Evolutionary conservation across 768 basidiomycete species (phyloP).

Genomic region (Neoboletus subvelutipes): DNA sequence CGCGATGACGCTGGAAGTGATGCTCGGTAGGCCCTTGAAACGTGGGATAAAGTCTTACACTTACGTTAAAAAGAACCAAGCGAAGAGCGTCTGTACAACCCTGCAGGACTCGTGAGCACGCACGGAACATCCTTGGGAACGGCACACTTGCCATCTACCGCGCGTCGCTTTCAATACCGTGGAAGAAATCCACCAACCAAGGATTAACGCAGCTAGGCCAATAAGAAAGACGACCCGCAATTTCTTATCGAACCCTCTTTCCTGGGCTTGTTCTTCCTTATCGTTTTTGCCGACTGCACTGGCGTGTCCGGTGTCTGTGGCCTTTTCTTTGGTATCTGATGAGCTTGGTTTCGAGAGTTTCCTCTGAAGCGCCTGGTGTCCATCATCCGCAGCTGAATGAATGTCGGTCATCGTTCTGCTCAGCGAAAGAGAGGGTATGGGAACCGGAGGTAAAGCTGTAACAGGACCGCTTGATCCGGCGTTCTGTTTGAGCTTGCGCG

Average conservation of each 20-base stretch:
- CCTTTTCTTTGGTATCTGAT: slow-evolving; percentile 15
- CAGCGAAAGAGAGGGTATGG: background rate
- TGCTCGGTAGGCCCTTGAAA: background rate
- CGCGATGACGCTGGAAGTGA: slow-evolving; percentile 57
- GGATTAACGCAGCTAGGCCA: slow-evolving; percentile 56
- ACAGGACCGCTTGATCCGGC: slow-evolving; percentile 1
- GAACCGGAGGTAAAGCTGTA: slow-evolving; percentile 1
- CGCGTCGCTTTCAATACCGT: slow-evolving; percentile 68
- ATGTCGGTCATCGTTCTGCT: slow-evolving; percentile 19
- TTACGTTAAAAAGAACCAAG: slow-evolving; percentile 79
- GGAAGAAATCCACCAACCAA: slow-evolving; percentile 86
- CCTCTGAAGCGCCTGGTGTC: slow-evolving; percentile 20
- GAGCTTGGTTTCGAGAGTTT: slow-evolving; percentile 15
- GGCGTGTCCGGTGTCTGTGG: slow-evolving; percentile 21
- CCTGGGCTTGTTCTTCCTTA: slow-evolving; percentile 4
- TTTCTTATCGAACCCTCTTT: slow-evolving; percentile 15
- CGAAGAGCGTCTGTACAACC: slow-evolving; percentile 79
- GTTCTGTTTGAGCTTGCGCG: background rate
- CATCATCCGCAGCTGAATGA: background rate
- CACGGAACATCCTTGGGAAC: background rate
- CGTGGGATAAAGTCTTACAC: slow-evolving; percentile 24
- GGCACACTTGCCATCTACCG: slow-evolving; percentile 60
- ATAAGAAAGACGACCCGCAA: slow-evolving; percentile 48
- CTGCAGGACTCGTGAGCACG: slow-evolving; percentile 34
- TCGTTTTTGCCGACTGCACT: slow-evolving; percentile 5